Evolutionary conservation across 495 filamentous ascomycete species (phyloP).

Genomic region (Penicillium parvum): DNA sequence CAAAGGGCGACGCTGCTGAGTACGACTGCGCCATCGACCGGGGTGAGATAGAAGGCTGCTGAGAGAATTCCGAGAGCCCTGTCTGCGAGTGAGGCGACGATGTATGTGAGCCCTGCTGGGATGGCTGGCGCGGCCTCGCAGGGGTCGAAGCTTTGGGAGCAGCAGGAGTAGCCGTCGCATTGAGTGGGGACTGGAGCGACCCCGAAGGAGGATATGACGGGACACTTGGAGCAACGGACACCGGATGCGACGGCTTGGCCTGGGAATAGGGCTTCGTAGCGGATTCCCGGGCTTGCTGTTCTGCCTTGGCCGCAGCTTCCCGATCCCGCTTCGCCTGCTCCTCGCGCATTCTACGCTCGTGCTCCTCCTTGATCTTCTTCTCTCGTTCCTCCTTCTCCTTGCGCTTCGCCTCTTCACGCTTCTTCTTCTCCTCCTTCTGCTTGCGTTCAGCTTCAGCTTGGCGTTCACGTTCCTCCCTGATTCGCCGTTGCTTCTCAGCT

Average conservation of each 20-base stretch:
- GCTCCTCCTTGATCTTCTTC: conserved; percentile 60
- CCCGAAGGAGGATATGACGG: conserved; percentile 36
- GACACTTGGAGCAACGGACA: conserved; percentile 50
- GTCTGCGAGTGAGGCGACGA: conserved; percentile 57
- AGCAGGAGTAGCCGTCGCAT: conserved; percentile 71
- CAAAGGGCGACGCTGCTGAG: conserved; percentile 26
- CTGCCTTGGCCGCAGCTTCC: conserved; percentile 38
- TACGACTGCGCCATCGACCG: conserved; percentile 37
- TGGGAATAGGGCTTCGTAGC: conserved; percentile 41
- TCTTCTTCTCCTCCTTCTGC: conserved; percentile 69
- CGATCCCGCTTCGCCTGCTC: conserved; percentile 55
- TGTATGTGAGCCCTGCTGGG: conserved; percentile 72
- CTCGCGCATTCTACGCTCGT: conserved; percentile 61
- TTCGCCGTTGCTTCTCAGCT: conserved; percentile 68
- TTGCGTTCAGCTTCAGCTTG: conserved; percentile 72
- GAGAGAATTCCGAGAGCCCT: conserved; percentile 32
- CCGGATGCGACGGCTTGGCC: conserved; percentile 39
- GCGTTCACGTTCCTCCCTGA: conserved; percentile 78
- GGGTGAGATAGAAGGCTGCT: conserved; percentile 38
- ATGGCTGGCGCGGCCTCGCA: conserved; percentile 66
- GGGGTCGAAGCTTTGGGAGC: conserved; percentile 81
- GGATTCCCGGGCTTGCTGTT: conserved; percentile 47
- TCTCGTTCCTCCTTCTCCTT: conserved; percentile 75
- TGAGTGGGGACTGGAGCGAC: conserved; percentile 67
- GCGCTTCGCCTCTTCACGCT: conserved; percentile 55